These are phyloP conservation scores for Hypsizygus marmoreus DNA, from an alignment of 768 basidiomycete species.

Conservation along the genomic window DNA sequence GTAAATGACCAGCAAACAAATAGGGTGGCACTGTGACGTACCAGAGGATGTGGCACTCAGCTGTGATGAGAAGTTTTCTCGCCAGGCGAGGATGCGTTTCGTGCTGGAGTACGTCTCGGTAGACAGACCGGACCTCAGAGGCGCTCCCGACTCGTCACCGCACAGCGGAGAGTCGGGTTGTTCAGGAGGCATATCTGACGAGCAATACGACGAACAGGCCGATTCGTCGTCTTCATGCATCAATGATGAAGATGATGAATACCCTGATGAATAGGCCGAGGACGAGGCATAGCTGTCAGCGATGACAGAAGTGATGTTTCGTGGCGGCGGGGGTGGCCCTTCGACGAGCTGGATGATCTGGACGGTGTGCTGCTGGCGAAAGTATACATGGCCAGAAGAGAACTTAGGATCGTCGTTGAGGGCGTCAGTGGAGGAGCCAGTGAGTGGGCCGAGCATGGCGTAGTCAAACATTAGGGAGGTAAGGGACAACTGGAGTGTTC, in stretches of 20 bases:
- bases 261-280: conserved; percentile 39
- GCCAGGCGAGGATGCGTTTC: conserved; percentile 73
- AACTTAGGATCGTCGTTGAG: conserved; percentile 36
- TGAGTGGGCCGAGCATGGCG: conserved; percentile 22
- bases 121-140: conserved; percentile 25
- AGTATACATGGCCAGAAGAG: conserved; percentile 42
- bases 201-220: conserved; percentile 70
- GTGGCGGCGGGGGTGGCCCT: conserved; percentile 58
- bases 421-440: conserved; percentile 19
- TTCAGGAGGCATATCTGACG: conserved; percentile 53
- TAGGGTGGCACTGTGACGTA: conserved; percentile 25
- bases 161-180: conserved; percentile 27
- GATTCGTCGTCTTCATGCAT: conserved; percentile 47
- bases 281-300: conserved; percentile 37
- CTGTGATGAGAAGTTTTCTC: conserved; percentile 55
- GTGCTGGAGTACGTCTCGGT: conserved; percentile 56
- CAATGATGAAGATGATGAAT: conserved; percentile 39
- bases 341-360: conserved; percentile 79
- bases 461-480: conserved; percentile 27
- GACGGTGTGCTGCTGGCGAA: conserved; percentile 50
- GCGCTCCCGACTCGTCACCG: conserved; percentile 8
- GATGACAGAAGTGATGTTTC: conserved; percentile 40
- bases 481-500: conserved; percentile 19
- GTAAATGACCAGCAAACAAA: conserved; percentile 6
- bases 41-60: conserved; percentile 41